Conservation (phyloP, 331 rosid genomes). For the Erythrophleum ivorense region DNA sequence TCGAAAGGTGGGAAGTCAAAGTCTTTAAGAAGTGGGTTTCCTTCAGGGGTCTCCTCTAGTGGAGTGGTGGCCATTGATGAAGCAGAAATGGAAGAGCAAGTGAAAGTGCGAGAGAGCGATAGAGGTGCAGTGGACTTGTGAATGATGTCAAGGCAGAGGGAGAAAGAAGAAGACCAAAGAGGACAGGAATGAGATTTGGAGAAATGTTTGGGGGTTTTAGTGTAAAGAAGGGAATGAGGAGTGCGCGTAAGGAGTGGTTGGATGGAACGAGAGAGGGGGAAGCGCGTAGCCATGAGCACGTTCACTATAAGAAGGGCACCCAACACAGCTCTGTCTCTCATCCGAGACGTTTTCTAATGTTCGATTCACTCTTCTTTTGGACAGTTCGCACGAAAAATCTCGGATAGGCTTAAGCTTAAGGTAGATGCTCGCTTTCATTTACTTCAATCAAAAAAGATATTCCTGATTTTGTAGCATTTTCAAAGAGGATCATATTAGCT, state of each 20-base stretch:
- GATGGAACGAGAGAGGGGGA: conserved; percentile 50
- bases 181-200: conserved; percentile 72
- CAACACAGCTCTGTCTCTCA: conserved; percentile 16
- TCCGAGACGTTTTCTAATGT: background rate
- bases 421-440: background rate
- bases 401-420: background rate
- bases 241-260: conserved; percentile 54
- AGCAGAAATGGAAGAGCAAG: conserved; percentile 44
- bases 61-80: conserved; percentile 57
- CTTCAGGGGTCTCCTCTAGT: conserved; percentile 36
- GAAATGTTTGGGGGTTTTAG: conserved; percentile 36
- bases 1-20: conserved; percentile 94
- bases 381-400: conserved; percentile 19
- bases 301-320: conserved; percentile 56
- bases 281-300: conserved; percentile 71
- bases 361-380: background rate
- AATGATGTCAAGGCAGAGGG: conserved; percentile 61
- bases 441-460: background rate
- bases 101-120: conserved; percentile 28
- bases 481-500: too few relatives aligned
- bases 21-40: conserved; percentile 78
- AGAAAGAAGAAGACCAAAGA: conserved; percentile 90
- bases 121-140: conserved; percentile 49
- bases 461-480: too few relatives aligned
- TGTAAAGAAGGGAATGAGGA: conserved; percentile 41